Evolutionary conservation across 75 land plant genomes (phyloP).

Genomic region (Isoetes taiwanensis): DNA sequence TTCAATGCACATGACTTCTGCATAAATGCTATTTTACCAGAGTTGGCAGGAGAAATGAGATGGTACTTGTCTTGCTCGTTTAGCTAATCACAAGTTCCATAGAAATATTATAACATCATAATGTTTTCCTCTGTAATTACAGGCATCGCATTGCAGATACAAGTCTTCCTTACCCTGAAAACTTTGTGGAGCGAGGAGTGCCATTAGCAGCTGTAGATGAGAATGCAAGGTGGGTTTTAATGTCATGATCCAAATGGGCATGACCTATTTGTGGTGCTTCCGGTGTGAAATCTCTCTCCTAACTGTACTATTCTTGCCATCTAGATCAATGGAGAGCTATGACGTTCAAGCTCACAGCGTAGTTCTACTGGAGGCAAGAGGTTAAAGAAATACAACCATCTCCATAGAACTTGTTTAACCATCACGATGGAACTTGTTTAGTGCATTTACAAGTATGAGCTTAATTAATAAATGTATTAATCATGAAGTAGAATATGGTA

Average conservation of each 20-base stretch:
- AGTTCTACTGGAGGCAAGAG: conserved; percentile 21
- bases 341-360: conserved; percentile 19
- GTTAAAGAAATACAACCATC: no score
- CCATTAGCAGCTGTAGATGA: no score
- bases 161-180: conserved; percentile 20
- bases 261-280: neutral
- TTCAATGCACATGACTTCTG: conserved; percentile 15
- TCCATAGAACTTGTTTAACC: no score
- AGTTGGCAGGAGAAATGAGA: conserved; percentile 17
- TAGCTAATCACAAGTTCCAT: neutral
- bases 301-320: neutral
- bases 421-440: no score
- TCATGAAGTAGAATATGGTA: no score
- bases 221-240: no score
- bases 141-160: conserved; percentile 27
- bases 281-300: neutral
- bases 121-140: neutral
- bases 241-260: no score
- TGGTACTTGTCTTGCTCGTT: conserved; percentile 9
- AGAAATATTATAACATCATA: neutral
- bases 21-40: conserved; percentile 12
- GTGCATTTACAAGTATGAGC: no score
- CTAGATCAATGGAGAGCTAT: conserved; percentile 10
- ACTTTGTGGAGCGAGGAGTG: conserved; percentile 8
- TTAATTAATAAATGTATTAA: no score